Evolutionary conservation across 345 rosid species (phyloP).

Genomic region (Populus tremula): DNA sequence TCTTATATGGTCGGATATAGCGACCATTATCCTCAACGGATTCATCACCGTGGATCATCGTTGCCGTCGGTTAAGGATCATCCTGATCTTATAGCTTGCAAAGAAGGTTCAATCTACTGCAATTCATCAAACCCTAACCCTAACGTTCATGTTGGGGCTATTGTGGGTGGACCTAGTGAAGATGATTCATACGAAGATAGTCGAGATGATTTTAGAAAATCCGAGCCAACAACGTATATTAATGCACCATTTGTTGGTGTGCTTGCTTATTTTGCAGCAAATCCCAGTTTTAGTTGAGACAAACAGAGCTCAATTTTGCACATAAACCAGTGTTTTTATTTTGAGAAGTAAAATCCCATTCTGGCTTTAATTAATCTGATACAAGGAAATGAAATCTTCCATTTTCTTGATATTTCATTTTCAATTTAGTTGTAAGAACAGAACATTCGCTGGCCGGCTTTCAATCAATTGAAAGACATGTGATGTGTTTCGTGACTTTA

Average conservation of each 20-base stretch:
- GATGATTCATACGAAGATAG: slow-evolving; percentile 69
- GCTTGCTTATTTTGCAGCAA: slow-evolving; percentile 82
- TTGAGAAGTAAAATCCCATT: not conserved
- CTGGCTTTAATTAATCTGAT: not conserved
- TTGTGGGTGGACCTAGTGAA: slow-evolving; percentile 83
- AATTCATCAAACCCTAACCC: slow-evolving; percentile 71
- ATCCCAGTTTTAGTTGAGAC: slow-evolving; percentile 44
- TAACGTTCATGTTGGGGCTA: slow-evolving; percentile 66
- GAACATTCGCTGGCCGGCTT: not conserved
- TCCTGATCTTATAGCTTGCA: slow-evolving; percentile 59
- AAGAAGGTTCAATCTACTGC: slow-evolving; percentile 69
- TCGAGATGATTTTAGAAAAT: slow-evolving; percentile 65
- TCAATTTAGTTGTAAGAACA: not conserved
- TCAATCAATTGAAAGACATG: slow-evolving; percentile 3
- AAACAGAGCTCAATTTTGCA: slow-evolving; percentile 1
- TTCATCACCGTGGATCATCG: slow-evolving; percentile 92
- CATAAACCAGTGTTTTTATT: slow-evolving; percentile 4
- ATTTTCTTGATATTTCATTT: not conserved
- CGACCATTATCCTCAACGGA: slow-evolving; percentile 59
- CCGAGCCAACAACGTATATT: slow-evolving; percentile 93
- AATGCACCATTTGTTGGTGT: slow-evolving; percentile 97
- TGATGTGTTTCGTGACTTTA: not conserved
- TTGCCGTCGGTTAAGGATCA: slow-evolving; percentile 67
- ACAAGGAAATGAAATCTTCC: not conserved
- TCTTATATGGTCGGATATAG: slow-evolving; percentile 96